These are phyloP conservation scores for Wickerhamiella azymoides DNA, from an alignment of 805 yeast species.

Conservation along the genomic window DNA sequence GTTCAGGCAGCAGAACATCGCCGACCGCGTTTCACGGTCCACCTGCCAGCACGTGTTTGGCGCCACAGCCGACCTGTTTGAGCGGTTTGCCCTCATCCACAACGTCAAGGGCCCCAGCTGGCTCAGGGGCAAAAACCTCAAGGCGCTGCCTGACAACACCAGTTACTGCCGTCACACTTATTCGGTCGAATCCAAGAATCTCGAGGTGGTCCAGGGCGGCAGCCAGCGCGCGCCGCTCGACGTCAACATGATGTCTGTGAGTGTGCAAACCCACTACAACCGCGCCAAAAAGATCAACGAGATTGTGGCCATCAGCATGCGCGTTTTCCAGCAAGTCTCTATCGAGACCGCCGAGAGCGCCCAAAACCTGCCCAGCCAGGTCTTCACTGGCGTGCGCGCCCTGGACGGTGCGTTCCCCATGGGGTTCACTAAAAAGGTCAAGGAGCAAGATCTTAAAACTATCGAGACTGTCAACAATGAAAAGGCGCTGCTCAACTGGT, in stretches of 20 bases:
- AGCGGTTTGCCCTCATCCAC: slow-evolving; percentile 68
- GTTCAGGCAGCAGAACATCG: slow-evolving; percentile 32
- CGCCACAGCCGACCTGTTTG: slow-evolving; percentile 57
- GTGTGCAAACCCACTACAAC: slow-evolving; percentile 72
- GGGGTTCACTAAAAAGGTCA: slow-evolving; percentile 37
- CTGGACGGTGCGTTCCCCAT: slow-evolving; percentile 50
- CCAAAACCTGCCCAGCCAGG: slow-evolving; percentile 42
- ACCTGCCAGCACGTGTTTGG: slow-evolving; percentile 76
- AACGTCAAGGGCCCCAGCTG: slow-evolving; percentile 97
- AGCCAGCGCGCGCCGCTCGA: slow-evolving; percentile 37
- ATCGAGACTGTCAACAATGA: slow-evolving; percentile 54
- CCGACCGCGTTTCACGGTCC: slow-evolving; percentile 49
- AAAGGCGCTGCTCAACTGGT: slow-evolving; percentile 54
- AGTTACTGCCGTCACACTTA: slow-evolving; percentile 78
- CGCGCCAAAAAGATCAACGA: slow-evolving; percentile 68
- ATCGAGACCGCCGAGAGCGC: slow-evolving; percentile 56
- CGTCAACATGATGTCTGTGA: slow-evolving; percentile 56
- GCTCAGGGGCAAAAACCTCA: slow-evolving; percentile 59
- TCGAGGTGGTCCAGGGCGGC: slow-evolving; percentile 24
- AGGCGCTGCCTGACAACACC: slow-evolving; percentile 45
- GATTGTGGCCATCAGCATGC: slow-evolving; percentile 66
- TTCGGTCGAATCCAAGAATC: slow-evolving; percentile 29
- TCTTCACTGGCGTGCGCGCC: slow-evolving; percentile 70
- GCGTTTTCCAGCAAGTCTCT: slow-evolving; percentile 53
- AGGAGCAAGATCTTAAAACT: slow-evolving; percentile 30